Base-by-base conservation (phyloP, 495 filamentous ascomycete species). In the Penicillium maclennaniae region DNA sequence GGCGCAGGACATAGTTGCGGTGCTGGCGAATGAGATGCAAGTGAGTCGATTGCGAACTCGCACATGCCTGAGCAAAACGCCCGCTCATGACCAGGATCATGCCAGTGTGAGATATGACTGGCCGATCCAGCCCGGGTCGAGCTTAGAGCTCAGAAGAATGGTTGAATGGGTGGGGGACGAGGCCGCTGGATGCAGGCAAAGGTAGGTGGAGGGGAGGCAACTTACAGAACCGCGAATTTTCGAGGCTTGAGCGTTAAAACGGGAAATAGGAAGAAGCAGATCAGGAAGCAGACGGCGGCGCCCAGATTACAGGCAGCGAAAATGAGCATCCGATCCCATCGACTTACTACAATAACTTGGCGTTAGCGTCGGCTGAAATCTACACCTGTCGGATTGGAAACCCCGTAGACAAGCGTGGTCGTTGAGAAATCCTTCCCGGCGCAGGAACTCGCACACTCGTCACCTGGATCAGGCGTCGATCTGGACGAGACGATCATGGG, bases 161-260 rank as follows among this genome's bases (percentile, higher is more conserved):
- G 52, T 34, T 6, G 36, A 39, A 31, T 39, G 44, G 50, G 51
- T 17, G 47, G 47, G 28, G 23, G 43, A 34, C 27, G 27, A 41
- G 44, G 20, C 44, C 16, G 26, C 42, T 45, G 54, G 34, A 51
- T 20, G 43, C 42, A 14, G 19, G 37, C 31, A 31, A 47, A 48
- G 25, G 43, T 17, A 23, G 37, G 47, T 50, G 42, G 45, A 41
- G 43, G 43, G 39, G 23, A 43, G 48, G 53, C 43, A 56, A 91
- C 92, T 86, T 84, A 97, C 93, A 98, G 69, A 53, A 95, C 88
- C 45, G 93, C 93, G 66, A 98, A 95, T 76, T 98, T 98, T 63
- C 87, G 80, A 52, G 93, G 93, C 72, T 79, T 86, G 55, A 87
- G 69, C 55, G 85, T 75, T 52, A 93, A 77, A 44, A 92, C 74